Conservation (phyloP, 768 basidiomycete species). For the Dacryopinax primogenitus region DNA sequence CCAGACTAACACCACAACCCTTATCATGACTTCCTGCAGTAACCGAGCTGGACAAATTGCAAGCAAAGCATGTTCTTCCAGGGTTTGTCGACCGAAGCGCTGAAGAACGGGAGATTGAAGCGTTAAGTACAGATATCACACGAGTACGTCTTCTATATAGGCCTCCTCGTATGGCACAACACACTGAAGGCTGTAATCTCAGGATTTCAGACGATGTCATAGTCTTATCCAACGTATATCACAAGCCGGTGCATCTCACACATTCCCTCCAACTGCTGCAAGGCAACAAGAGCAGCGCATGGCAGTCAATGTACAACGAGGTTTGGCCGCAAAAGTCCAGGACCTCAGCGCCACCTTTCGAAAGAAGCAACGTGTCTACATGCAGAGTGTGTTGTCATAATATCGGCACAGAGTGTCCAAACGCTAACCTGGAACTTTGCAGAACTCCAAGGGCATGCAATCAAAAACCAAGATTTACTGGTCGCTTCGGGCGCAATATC, state of each 20-base stretch:
- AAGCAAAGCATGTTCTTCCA: slow-evolving; percentile 89
- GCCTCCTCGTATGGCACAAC: background rate
- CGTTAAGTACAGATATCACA: slow-evolving; percentile 75
- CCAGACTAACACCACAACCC: no score
- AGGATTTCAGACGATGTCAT: slow-evolving; percentile 53
- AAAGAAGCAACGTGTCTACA: slow-evolving; percentile 95
- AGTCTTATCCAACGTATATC: slow-evolving; percentile 61
- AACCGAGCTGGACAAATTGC: slow-evolving; percentile 78
- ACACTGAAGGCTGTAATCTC: background rate
- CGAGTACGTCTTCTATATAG: slow-evolving; percentile 37
- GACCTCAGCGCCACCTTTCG: slow-evolving; percentile 82
- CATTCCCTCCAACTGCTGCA: slow-evolving; percentile 45
- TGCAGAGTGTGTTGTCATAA: slow-evolving; percentile 67
- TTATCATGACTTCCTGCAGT: slow-evolving; percentile 39
- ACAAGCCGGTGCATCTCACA: slow-evolving; percentile 32
- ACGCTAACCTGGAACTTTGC: slow-evolving; percentile 15
- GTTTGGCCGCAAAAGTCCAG: slow-evolving; percentile 90
- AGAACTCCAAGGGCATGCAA: slow-evolving; percentile 96
- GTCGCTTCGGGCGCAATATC: slow-evolving; percentile 69
- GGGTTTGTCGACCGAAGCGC: slow-evolving; percentile 89
- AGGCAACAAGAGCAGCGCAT: slow-evolving; percentile 43
- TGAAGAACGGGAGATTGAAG: slow-evolving; percentile 89
- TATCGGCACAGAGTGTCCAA: slow-evolving; percentile 12
- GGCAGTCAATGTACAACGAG: slow-evolving; percentile 89
- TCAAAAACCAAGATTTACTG: slow-evolving; percentile 89